Base-by-base conservation (phyloP, 305 asterid genomes). In the Fraxinus velutina region DNA sequence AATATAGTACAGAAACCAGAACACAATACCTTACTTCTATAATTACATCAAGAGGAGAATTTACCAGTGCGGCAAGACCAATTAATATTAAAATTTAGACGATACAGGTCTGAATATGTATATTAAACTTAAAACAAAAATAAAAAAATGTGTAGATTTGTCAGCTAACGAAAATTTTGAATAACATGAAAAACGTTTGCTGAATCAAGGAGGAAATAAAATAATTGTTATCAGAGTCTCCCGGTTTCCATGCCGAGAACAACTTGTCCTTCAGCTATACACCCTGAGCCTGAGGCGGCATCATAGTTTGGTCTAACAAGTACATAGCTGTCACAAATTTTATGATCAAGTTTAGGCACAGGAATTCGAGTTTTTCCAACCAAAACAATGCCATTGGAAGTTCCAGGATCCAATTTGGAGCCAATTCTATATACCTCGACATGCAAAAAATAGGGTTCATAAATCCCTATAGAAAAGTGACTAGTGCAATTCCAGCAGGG, bases 331-430 rank as follows among this genome's bases (percentile, higher is more conserved):
- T 42, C 73, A n/a, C 36, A n/a, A 15, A 29, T 1, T 32, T 30
- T 77, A 66, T 55, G 30, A 15, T 22, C 50, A 19, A 68, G n/a
- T n/a, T 79, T 29, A 17, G 82, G 82, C 82, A 79, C 6, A 9
- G 82, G 66, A 64, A 79, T 79, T 22, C 64, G 47, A 2, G 82
- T 29, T 73, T 33, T 34, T 12, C 82, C 82, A 1, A 79, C 82
- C 76, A 79, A 17, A 6, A 5, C 24, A 27, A 4, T 1, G 27
- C 42, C 62, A 7, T 5, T 13, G 3, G 82, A 79, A 66, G 76
- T 15, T 30, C 82, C 76, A 7, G 82, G 82, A 27, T 79, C 82
- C 2, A 15, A 22, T 24, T 13, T 15, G 30, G 42, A 21, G 60
- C 76, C 15, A 6, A 27, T 4, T 29, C 77, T 66, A 17, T 30